Evolutionary conservation across 1,139 yeast species (phyloP), one percentile per base, ranked within the genome.

Genomic region (Sugiyamaella japonica): DNA sequence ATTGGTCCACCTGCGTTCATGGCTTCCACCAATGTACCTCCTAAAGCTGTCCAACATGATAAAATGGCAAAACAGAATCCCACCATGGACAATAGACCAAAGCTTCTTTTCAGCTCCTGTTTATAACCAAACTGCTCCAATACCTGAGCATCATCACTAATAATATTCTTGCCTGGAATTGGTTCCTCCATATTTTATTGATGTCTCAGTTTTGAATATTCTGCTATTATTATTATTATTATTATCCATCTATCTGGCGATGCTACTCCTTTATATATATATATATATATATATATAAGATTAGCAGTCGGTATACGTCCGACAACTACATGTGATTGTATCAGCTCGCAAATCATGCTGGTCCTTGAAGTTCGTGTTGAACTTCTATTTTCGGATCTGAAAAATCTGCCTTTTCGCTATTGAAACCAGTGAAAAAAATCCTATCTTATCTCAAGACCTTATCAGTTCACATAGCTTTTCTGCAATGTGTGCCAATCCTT

Each of bases 41-140:
- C 68, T 47, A 73, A 65, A 17, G 74, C 75, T n/a, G 73, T 67
- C 65, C 73, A 67, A 43, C 74, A 70, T 10, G 74, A 71, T 50
- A 73, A 63, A 36, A 71, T 67, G 37, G 70, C 69, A 44, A 72
- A 69, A 15, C 73, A 70, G 55, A 72, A 71, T 1, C 74, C 75
- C 17, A 71, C 64, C 56, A 73, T 66, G 12, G 73, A 66, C 57
- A 66, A 56, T 45, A 71, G 64, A n/a, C 72, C 66, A 61, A 69
- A 71, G 46, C 66, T 63, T 52, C 76, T 67, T 46, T 66, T 65
- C 42, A 73, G 64, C 59, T 72, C 76, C 55, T 70, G 74, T 58
- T 71, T 71, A 58, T 73, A 72, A 29, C 76, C 76, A 36, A 73
- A 62, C 55, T 67, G 62, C 48, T 65, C 71, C 42, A 70, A 59